These are phyloP conservation scores for Kodamaea suecica DNA, from an alignment of 1,139 yeast species.

Conservation along the genomic window DNA sequence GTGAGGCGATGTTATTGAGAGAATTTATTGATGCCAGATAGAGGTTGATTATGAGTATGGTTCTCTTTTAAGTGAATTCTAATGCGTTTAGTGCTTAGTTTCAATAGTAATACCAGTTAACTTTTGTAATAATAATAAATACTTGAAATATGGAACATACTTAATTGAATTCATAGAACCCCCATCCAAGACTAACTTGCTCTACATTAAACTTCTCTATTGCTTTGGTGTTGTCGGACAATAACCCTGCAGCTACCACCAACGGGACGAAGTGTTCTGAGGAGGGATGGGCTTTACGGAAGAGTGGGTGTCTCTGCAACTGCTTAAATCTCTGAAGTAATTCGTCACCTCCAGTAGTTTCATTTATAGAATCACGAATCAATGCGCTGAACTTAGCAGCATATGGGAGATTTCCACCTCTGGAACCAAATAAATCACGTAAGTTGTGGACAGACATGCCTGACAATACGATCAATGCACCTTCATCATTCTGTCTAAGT, in stretches of 20 bases:
- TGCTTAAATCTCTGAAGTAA: conserved; percentile 32
- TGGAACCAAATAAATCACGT: conserved; percentile 38
- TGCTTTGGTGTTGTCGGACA: conserved; percentile 23
- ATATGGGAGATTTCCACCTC: conserved; percentile 42
- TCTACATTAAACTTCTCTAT: conserved; percentile 47
- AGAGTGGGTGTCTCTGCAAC: conserved; percentile 33
- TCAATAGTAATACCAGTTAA: too few relatives aligned
- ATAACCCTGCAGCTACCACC: conserved; percentile 58
- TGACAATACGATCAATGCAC: conserved; percentile 54
- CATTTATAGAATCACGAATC: conserved; percentile 31
- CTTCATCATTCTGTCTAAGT: conserved; percentile 42
- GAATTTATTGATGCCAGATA: too few relatives aligned
- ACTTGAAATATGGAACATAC: background rate
- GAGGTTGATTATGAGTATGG: too few relatives aligned
- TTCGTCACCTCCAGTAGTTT: conserved; percentile 22
- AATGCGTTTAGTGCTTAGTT: too few relatives aligned
- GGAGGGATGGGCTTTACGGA: conserved; percentile 63
- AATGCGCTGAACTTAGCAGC: conserved; percentile 46
- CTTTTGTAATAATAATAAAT: too few relatives aligned
- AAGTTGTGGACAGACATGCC: conserved; percentile 83
- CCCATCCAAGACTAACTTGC: conserved; percentile 61
- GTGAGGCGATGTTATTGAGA: too few relatives aligned
- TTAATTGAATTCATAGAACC: conserved; percentile 46
- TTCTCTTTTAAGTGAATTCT: too few relatives aligned
- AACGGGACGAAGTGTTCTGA: conserved; percentile 71